These are phyloP conservation scores for Kodamaea nitidulidarum DNA, from an alignment of 805 yeast genomes.

Conservation along the genomic window DNA sequence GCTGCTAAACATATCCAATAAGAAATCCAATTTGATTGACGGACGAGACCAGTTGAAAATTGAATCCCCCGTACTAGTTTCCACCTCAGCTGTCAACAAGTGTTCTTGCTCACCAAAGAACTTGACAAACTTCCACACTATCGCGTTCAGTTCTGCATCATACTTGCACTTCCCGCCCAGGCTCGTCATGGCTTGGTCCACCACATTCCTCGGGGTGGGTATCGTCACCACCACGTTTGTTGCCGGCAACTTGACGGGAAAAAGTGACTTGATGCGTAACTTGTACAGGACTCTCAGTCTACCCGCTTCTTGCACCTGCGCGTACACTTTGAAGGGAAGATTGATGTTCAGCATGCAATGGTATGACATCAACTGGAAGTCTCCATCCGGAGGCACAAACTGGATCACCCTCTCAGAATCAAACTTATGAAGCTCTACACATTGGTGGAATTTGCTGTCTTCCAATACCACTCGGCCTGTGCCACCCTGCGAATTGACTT, in stretches of 20 bases:
- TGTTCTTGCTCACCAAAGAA: constrained; percentile 64
- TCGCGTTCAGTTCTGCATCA: constrained; percentile 57
- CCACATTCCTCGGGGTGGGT: constrained; percentile 56
- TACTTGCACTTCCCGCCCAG: constrained; percentile 68
- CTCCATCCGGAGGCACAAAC: constrained; percentile 86
- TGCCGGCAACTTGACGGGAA: constrained; percentile 55
- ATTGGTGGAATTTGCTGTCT: constrained; percentile 83
- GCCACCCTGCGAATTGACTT: constrained; percentile 23
- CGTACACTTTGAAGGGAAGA: constrained; percentile 66
- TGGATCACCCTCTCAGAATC: constrained; percentile 61
- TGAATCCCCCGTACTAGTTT: constrained; percentile 29
- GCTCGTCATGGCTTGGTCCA: constrained; percentile 24
- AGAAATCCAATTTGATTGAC: constrained; percentile 68
- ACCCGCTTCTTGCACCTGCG: constrained; percentile 47
- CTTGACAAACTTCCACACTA: constrained; percentile 69
- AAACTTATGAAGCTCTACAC: constrained; percentile 70
- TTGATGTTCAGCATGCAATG: constrained; percentile 45
- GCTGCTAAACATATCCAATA: constrained; percentile 67
- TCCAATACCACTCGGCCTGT: constrained; percentile 55
- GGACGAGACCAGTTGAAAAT: constrained; percentile 59
- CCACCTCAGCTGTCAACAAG: constrained; percentile 50
- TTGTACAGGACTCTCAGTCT: constrained; percentile 48
- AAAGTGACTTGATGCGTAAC: constrained; percentile 60
- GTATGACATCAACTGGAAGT: constrained; percentile 78
- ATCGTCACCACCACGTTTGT: constrained; percentile 59